Evolutionary conservation across 768 basidiomycete genomes (phyloP), one percentile per base, ranked within the genome.

Genomic region (Mycena leptocephala): DNA sequence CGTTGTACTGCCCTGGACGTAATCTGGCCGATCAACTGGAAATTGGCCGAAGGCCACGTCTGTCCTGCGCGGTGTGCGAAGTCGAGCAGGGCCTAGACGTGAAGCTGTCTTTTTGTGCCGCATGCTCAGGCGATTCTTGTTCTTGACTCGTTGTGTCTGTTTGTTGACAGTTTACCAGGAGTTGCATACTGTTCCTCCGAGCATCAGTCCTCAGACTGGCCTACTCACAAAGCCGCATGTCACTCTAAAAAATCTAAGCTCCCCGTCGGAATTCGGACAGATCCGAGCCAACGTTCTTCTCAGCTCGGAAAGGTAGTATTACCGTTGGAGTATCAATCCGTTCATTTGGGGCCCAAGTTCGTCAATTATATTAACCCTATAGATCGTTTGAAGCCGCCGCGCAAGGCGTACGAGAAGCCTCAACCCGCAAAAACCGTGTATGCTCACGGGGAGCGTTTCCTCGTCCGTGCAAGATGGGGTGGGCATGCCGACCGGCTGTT

Each of bases 391-490:
- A 78, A 78, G 14, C 77, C 74, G 2, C 51, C 62, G 18, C 48
- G 68, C 22, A 69, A 61, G 28, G 11, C 48, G 28, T 59, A 53
- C 22, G 32, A 33, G 5, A 75, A 70, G 33, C 53, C 72, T 0
- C 56, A 71, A 22, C 43, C 24, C 26, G 20, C 64, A 0, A 76
- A 72, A 39, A 76, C 77, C 1, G 37, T 78, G 9, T 72, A 76
- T 26, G 77, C 62, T n/a, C 64, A 63, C 22, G 77, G 66, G 3
- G 74, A 76, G 55, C 67, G 77, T 2, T 78, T 78, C 24, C 24
- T 78, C 8, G 68, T 78, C 30, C 74, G 76, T 28, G 74, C 74
- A 13, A 74, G 74, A 11, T 75, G 74, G 74, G 76, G 74, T 7
- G 74, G 77, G 0, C 69, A 71, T 30, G 74, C 74, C 10, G 74